A percentile compares a stretch with the other conserved stretches of the same genome.
Conservation (phyloP, 2,329 filamentous ascomycete species). For the Cladosporium phlei region DNA sequence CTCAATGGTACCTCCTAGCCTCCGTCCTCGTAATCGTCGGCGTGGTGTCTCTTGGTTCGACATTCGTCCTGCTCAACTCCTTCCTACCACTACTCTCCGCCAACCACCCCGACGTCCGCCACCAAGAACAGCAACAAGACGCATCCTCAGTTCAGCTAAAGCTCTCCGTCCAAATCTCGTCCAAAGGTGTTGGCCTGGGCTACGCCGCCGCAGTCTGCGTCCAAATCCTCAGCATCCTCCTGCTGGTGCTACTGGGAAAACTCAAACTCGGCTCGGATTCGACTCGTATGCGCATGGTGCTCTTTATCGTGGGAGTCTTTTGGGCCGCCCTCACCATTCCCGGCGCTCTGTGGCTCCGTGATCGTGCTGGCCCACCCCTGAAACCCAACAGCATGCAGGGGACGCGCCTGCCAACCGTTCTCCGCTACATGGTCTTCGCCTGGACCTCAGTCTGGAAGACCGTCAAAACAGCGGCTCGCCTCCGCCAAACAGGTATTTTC, state of each 20-base stretch:
- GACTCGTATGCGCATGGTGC: constrained; percentile 73
- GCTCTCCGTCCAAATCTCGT: constrained; percentile 80
- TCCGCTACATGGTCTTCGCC: constrained; percentile 71
- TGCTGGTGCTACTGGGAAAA: constrained; percentile 56
- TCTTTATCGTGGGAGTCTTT: constrained; percentile 80
- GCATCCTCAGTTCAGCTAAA: constrained; percentile 59
- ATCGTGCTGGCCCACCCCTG: constrained; percentile 79
- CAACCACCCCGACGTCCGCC: constrained; percentile 59
- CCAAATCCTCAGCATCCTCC: constrained; percentile 69
- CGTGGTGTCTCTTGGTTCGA: constrained; percentile 89
- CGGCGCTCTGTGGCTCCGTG: constrained; percentile 74
- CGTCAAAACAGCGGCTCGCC: constrained; percentile 61
- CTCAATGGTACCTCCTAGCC: constrained; percentile 71
- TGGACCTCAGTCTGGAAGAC: constrained; percentile 80
- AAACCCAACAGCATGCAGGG: constrained; percentile 32
- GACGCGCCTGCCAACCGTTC: constrained; percentile 14
- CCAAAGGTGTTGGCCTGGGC: constrained; percentile 82
- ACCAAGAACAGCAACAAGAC: constrained; percentile 10
- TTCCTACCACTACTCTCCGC: constrained; percentile 83
- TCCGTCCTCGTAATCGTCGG: constrained; percentile 76
- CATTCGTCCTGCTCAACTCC: constrained; percentile 90
- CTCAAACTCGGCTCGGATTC: constrained; percentile 64
- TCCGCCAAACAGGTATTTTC: constrained; percentile 69
- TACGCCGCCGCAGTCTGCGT: constrained; percentile 79
- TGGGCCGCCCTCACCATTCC: constrained; percentile 86